Evolutionary conservation across 2,329 filamentous ascomycete genomes (phyloP).

Genomic region (Cladorrhinum sp.): DNA sequence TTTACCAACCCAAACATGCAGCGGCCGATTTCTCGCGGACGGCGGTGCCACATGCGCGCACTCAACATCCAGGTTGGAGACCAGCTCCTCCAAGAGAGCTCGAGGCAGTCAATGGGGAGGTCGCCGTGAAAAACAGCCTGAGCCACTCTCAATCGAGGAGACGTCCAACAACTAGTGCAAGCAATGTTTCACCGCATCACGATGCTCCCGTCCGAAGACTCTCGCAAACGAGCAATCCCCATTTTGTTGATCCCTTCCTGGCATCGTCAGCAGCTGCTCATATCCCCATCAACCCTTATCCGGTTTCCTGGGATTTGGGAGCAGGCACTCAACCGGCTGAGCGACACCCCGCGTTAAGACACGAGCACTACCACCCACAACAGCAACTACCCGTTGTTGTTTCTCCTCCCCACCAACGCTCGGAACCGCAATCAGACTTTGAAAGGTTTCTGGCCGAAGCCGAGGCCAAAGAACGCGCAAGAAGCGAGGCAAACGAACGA

Average conservation of each 20-base stretch:
- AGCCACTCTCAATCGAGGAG: background rate
- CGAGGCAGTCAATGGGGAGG: background rate
- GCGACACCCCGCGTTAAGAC: background rate
- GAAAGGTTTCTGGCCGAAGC: constrained; percentile 31
- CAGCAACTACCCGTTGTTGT: background rate
- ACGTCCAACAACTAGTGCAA: background rate
- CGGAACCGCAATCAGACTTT: constrained; percentile 24
- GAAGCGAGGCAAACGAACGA: constrained; percentile 17
- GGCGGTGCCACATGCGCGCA: constrained; percentile 16
- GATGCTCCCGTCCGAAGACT: background rate
- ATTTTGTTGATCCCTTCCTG: constrained; percentile 9
- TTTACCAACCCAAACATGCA: constrained; percentile 31
- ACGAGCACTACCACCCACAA: background rate
- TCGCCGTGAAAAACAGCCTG: background rate
- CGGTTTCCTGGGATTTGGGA: background rate
- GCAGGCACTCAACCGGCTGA: background rate
- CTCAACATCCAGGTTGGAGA: background rate
- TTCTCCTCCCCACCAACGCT: background rate
- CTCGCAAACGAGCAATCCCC: background rate
- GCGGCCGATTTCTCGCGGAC: constrained; percentile 33
- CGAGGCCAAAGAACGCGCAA: constrained; percentile 27
- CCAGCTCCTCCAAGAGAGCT: background rate
- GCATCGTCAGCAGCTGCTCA: constrained; percentile 5
- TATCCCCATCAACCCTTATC: constrained; percentile 8
- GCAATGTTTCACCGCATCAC: background rate